Evolutionary conservation across 1,284 basidiomycete genomes (phyloP).

Genomic region (Fomitiporia mediterranea): DNA sequence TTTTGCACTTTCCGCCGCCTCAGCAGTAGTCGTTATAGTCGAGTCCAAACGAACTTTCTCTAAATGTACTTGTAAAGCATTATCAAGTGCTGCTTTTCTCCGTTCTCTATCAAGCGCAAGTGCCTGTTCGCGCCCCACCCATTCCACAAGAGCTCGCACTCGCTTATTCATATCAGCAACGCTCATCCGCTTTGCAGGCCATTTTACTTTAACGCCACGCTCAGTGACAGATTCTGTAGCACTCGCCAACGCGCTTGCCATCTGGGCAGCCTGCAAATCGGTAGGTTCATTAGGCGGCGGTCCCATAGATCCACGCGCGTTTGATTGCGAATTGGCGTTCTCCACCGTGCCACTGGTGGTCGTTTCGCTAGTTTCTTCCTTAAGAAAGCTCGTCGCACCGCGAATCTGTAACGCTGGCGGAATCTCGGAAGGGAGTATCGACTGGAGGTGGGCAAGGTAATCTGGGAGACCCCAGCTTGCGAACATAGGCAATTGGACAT

Average conservation of each 20-base stretch:
- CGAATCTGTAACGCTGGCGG: constrained; percentile 77
- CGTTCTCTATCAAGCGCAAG: constrained; percentile 70
- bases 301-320: background rate
- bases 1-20: background rate
- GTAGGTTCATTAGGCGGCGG: constrained; percentile 21
- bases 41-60: background rate
- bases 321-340: constrained; percentile 25
- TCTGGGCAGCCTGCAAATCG: constrained; percentile 22
- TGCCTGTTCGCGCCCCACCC: constrained; percentile 82
- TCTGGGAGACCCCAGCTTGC: constrained; percentile 91
- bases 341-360: constrained; percentile 22
- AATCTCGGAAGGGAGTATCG: constrained; percentile 72
- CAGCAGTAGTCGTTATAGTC: background rate
- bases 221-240: constrained; percentile 39
- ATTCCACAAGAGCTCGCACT: constrained; percentile 87
- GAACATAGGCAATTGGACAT: constrained; percentile 70
- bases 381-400: constrained; percentile 25
- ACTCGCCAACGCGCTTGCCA: background rate
- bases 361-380: constrained; percentile 4
- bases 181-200: constrained; percentile 92
- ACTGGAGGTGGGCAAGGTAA: constrained; percentile 84
- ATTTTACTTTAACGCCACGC: constrained; percentile 88
- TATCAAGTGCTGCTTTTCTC: constrained; percentile 60
- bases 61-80: constrained; percentile 11
- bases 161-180: constrained; percentile 97